Evolutionary conservation across 192 early-diverging fungal species (phyloP).

Genomic region (Helicostylum pulchrum): DNA sequence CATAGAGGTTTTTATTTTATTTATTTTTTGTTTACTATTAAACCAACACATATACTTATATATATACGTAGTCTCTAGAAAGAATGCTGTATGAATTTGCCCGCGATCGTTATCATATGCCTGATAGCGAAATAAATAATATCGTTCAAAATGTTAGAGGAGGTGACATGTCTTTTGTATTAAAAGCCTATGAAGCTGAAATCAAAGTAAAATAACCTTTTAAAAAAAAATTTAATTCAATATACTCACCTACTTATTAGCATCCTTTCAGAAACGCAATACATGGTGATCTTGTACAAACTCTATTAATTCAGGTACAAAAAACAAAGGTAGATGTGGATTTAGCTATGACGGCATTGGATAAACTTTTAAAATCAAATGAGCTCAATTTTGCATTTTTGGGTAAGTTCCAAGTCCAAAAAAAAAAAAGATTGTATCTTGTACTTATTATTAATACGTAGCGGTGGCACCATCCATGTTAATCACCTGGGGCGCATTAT

Average conservation of each 20-base stretch:
- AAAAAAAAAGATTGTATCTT: no score
- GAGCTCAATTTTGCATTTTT: constrained; percentile 94
- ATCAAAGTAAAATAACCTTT: constrained; percentile 49
- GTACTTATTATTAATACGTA: no score
- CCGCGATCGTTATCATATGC: constrained; percentile 39
- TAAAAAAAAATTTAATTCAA: not conserved
- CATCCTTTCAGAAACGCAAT: constrained; percentile 47
- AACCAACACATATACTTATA: no score
- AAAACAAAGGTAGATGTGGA: constrained; percentile 95
- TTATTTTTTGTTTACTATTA: not conserved
- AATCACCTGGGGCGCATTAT: constrained; percentile 22
- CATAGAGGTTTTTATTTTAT: constrained; percentile 50
- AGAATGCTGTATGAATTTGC: constrained; percentile 90
- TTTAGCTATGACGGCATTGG: constrained; percentile 85
- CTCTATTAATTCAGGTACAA: constrained; percentile 81
- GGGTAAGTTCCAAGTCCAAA: no score
- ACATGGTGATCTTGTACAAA: constrained; percentile 63
- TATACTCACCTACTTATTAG: constrained; percentile 15
- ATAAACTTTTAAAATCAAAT: constrained; percentile 90
- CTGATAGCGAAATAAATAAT: constrained; percentile 45
- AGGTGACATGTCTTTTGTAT: constrained; percentile 80
- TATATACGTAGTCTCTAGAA: constrained; percentile 79
- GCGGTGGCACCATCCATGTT: constrained; percentile 42
- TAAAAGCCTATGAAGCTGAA: constrained; percentile 75
- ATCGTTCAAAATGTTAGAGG: constrained; percentile 58